These are phyloP conservation scores for Vigna mungo DNA, from an alignment of 306 rosid species.

Conservation along the genomic window DNA sequence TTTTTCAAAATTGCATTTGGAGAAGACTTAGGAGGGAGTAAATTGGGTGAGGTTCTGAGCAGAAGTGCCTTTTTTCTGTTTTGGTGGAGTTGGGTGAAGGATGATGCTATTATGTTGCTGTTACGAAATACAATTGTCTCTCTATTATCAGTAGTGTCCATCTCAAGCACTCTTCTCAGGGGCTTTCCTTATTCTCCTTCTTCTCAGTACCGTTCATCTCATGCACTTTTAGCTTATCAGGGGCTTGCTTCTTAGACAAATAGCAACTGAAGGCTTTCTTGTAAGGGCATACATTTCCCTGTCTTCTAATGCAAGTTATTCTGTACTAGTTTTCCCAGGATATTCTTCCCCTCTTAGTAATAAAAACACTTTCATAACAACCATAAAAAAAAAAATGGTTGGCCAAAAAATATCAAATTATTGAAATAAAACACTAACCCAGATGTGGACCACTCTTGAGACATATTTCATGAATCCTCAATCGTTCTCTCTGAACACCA, in stretches of 20 bases:
- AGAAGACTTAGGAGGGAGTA: constrained; percentile 8
- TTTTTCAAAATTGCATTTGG: background rate
- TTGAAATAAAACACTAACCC: constrained; percentile 54
- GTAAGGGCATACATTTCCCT: background rate
- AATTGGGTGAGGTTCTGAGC: constrained; percentile 3
- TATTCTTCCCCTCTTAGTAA: constrained; percentile 10
- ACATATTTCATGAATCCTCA: constrained; percentile 88
- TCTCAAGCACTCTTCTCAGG: constrained; percentile 11
- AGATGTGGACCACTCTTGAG: constrained; percentile 86
- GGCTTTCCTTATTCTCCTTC: background rate
- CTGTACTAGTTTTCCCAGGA: background rate
- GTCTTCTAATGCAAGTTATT: background rate
- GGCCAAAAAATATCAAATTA: background rate
- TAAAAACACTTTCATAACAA: background rate
- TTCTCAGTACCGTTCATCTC: constrained; percentile 14
- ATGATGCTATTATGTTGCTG: constrained; percentile 1
- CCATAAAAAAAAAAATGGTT: background rate
- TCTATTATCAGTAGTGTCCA: background rate
- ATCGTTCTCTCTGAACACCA: constrained; percentile 83
- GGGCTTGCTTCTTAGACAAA: constrained; percentile 22
- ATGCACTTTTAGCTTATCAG: background rate
- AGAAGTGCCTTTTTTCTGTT: background rate
- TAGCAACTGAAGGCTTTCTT: constrained; percentile 18
- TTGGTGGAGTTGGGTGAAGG: constrained; percentile 23
- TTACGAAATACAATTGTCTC: constrained; percentile 14